Evolutionary conservation across 2,329 filamentous ascomycete genomes (phyloP).

Genomic region (Claviceps pazoutovae): DNA sequence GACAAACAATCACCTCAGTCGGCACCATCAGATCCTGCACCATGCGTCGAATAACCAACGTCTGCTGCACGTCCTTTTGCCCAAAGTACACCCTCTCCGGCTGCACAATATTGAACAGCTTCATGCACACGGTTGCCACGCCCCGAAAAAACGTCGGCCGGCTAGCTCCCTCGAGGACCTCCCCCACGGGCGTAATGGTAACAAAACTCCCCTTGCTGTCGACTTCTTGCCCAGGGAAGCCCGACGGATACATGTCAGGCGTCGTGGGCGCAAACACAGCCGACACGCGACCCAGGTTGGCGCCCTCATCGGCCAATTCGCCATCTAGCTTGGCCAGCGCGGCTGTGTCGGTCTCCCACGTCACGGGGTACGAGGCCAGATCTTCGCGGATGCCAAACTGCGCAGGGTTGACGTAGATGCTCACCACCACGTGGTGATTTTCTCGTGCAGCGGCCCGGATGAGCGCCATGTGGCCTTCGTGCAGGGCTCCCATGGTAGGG

Average conservation of each 20-base stretch:
- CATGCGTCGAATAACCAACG: conserved; percentile 74
- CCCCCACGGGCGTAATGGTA: conserved; percentile 71
- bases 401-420: conserved; percentile 90
- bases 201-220: conserved; percentile 79
- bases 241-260: conserved; percentile 73
- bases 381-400: conserved; percentile 90
- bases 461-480: conserved; percentile 76
- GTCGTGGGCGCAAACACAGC: conserved; percentile 81
- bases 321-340: conserved; percentile 54
- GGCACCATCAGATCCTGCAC: conserved; percentile 77
- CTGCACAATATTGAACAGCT: conserved; percentile 37
- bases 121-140: conserved; percentile 93
- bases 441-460: conserved; percentile 72
- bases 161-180: conserved; percentile 69
- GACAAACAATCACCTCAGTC: conserved; percentile 57
- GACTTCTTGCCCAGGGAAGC: conserved; percentile 57
- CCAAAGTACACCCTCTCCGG: conserved; percentile 77
- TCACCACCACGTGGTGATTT: conserved; percentile 77
- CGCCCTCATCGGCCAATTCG: conserved; percentile 50
- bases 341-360: conserved; percentile 65
- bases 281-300: conserved; percentile 53
- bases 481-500: conserved; percentile 96
- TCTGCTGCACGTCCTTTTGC: conserved; percentile 96
- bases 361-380: conserved; percentile 75
- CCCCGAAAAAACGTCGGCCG: conserved; percentile 92